These are phyloP conservation scores for Ambrosiella xylebori DNA, from an alignment of 2,329 filamentous ascomycete species.

Conservation along the genomic window DNA sequence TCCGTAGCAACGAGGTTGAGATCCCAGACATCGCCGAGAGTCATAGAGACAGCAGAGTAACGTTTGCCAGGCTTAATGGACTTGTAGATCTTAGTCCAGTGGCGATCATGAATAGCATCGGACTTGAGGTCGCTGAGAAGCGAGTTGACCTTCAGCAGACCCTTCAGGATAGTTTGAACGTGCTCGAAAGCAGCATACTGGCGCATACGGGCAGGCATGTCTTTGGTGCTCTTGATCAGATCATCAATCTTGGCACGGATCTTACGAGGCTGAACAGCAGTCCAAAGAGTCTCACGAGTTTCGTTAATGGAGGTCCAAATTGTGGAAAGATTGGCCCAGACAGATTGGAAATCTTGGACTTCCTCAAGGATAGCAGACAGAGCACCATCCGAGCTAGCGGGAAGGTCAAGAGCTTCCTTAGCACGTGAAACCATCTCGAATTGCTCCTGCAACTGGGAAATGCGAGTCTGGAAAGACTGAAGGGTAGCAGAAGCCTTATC, in stretches of 20 bases:
- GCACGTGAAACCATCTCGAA: conserved; percentile 89
- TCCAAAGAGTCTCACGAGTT: conserved; percentile 83
- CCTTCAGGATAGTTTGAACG: conserved; percentile 76
- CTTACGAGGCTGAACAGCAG: conserved; percentile 85
- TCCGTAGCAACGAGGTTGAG: conserved; percentile 80
- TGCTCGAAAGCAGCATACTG: conserved; percentile 99
- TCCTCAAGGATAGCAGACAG: conserved; percentile 80
- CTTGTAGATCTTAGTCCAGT: conserved; percentile 98
- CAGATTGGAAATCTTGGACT: conserved; percentile 95
- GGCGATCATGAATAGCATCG: conserved; percentile 85
- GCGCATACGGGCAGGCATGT: conserved; percentile 97
- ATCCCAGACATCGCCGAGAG: conserved; percentile 97
- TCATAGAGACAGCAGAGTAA: conserved; percentile 87
- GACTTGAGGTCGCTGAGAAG: conserved; percentile 84
- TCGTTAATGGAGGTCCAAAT: conserved; percentile 96
- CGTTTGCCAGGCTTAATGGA: conserved; percentile 79
- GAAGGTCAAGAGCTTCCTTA: conserved; percentile 88
- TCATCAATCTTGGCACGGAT: conserved; percentile 76
- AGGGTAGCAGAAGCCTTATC: conserved; percentile 74
- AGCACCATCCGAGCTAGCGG: conserved; percentile 61
- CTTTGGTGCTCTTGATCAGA: conserved; percentile 93
- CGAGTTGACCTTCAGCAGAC: conserved; percentile 78
- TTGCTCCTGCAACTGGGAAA: conserved; percentile 72
- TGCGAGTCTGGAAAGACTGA: conserved; percentile 63
- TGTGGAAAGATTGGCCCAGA: conserved; percentile 88